Base-by-base conservation (phyloP, 805 yeast species). In the Wickerhamomyces mucosus region DNA sequence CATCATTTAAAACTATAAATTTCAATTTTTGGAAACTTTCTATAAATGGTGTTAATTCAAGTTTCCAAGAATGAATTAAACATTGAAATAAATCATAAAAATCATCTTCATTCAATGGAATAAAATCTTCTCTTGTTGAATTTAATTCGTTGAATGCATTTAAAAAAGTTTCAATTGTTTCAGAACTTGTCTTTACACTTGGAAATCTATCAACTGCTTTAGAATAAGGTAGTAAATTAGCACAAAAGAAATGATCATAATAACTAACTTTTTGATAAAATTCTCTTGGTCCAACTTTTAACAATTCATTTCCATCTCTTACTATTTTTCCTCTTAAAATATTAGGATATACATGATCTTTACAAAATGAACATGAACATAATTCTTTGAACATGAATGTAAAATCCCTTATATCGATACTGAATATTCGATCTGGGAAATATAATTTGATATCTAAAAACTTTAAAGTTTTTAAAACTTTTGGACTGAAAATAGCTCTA, bases 201-300 rank as follows among this genome's bases (percentile, higher is more conserved):
- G 68, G 68, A 37, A 57, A 61, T 27, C 43, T 46, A 39, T 61
- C 68, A 28, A 62, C 58, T 1, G 67, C 66, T 34, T 61, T 62
- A 1, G 67, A 60, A 33, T 63, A 63, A 3, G 68, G 68, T 23
- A 58, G 41, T 17, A 63, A 34, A 15, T 56, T 55, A 8, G 58
- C 41, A 21, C 47, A 42, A 26, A 55, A 45, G 46, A 61, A 56
- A 45, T 53, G 55, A 10, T 54, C 53, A 34, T 55, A 61, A 26
- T 55, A 56, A 37, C 60, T 63, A 29, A 59, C 52, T 6, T 53
- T 50, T 1, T 53, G 49, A 27, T 48, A 47, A 21, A 50, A 52
- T 0, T 55, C 51, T 26, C 54, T 41, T 18, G 53, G 45, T 27
- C 49, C 44, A 14, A 49, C 31, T 6, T 55, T 29, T 13, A 35